Conservation (phyloP, 2,329 filamentous ascomycete genomes). For the Monosporascus ibericus region DNA sequence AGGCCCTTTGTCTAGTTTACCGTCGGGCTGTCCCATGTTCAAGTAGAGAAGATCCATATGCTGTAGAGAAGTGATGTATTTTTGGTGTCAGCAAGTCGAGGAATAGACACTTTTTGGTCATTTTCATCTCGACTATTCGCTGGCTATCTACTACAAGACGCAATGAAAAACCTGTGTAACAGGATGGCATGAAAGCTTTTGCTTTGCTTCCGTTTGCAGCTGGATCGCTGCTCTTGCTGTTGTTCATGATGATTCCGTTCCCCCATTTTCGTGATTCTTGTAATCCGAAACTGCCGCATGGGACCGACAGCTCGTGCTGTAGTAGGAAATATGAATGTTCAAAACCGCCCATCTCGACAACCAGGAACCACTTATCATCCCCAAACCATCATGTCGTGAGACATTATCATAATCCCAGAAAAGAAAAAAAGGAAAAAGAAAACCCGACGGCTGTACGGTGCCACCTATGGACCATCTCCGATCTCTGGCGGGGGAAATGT, state of each 20-base stretch:
- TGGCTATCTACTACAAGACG: not conserved
- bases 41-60: no score
- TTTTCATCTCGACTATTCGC: no score
- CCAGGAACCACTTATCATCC: constrained; percentile 7
- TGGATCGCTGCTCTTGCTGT: not conserved
- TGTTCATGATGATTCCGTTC: not conserved
- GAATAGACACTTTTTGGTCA: no score
- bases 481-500: constrained; percentile 10
- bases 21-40: no score
- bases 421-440: constrained; percentile 10
- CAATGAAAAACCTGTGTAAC: not conserved
- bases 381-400: constrained; percentile 21
- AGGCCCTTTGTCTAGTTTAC: no score
- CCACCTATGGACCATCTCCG: constrained; percentile 11
- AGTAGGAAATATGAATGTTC: constrained; percentile 4
- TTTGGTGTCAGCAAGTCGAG: no score
- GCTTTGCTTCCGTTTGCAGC: not conserved
- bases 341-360: constrained; percentile 12
- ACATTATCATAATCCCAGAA: constrained; percentile 20
- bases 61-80: no score
- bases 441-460: constrained; percentile 12
- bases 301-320: not conserved
- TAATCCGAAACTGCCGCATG: not conserved
- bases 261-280: not conserved
- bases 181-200: not conserved